These are phyloP conservation scores for Aspergillus alliaceus DNA, from an alignment of 2,329 filamentous ascomycete genomes.

Conservation along the genomic window DNA sequence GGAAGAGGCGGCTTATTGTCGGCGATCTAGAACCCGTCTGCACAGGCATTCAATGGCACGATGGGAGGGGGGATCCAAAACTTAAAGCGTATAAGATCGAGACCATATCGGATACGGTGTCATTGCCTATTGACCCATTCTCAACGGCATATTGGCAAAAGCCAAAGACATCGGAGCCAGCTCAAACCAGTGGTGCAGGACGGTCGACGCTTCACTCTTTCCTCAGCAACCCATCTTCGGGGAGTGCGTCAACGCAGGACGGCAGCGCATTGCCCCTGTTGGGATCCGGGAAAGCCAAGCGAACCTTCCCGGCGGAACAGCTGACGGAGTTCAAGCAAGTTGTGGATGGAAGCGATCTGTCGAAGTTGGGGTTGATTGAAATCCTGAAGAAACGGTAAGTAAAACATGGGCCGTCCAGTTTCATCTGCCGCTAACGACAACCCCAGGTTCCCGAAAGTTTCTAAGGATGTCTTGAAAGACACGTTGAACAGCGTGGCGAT, in stretches of 20 bases:
- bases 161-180: constrained; percentile 26
- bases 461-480: constrained; percentile 68
- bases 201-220: constrained; percentile 23
- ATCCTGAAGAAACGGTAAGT: constrained; percentile 67
- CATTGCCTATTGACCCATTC: constrained; percentile 77
- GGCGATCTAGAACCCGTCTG: constrained; percentile 73
- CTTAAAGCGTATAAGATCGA: constrained; percentile 69
- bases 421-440: constrained; percentile 7
- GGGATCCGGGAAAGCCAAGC: constrained; percentile 30
- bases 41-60: constrained; percentile 83
- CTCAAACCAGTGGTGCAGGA: constrained; percentile 15
- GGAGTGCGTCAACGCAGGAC: constrained; percentile 9
- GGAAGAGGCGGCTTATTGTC: constrained; percentile 58
- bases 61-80: constrained; percentile 48
- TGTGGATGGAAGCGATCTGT: constrained; percentile 69
- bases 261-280: constrained; percentile 14
- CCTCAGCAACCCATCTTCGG: constrained; percentile 18
- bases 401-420: background rate
- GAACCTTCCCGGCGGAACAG: constrained; percentile 58
- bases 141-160: constrained; percentile 75
- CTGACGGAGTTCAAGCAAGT: constrained; percentile 68
- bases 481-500: constrained; percentile 68
- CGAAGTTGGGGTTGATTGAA: constrained; percentile 73
- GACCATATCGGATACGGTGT: constrained; percentile 60
- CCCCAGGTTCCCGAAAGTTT: constrained; percentile 64